Conservation (phyloP, 1,284 basidiomycete genomes). For the Ustilago loliicola region DNA sequence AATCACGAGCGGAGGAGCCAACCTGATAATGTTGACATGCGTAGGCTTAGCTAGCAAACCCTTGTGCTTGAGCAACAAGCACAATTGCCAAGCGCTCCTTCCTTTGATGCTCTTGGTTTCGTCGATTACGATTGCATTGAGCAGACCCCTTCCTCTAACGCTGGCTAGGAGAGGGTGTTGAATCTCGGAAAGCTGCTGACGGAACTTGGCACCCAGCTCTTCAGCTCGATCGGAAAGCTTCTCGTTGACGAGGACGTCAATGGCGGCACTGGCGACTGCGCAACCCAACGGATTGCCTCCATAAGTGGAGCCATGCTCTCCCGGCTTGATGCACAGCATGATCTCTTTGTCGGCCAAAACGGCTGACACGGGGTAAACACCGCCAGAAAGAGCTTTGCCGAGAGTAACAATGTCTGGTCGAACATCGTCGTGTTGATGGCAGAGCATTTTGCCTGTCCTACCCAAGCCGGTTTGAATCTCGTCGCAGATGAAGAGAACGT, state of each 20-base stretch:
- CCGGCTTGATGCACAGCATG: conserved; percentile 96
- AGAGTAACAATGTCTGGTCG: conserved; percentile 93
- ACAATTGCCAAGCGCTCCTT: conserved; percentile 94
- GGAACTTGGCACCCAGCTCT: conserved; percentile 83
- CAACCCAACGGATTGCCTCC: conserved; percentile 91
- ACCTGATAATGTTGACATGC: conserved; percentile 94
- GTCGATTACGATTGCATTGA: conserved; percentile 96
- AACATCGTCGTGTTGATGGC: conserved; percentile 83
- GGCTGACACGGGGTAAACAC: conserved; percentile 96
- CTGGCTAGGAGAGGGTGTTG: conserved; percentile 76
- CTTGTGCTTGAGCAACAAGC: conserved; percentile 88
- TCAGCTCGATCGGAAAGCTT: conserved; percentile 83
- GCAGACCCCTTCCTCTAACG: conserved; percentile 86
- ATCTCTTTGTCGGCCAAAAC: conserved; percentile 89
- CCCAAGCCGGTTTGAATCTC: conserved; percentile 86
- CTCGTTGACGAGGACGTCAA: conserved; percentile 89
- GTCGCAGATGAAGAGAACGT: conserved; percentile 94
- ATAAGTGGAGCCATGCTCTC: conserved; percentile 92
- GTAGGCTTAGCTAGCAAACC: conserved; percentile 96
- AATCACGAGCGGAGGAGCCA: conserved; percentile 95
- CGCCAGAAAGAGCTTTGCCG: conserved; percentile 95
- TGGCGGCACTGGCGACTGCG: conserved; percentile 90
- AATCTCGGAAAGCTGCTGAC: conserved; percentile 51
- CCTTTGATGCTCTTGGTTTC: conserved; percentile 81
- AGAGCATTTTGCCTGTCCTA: conserved; percentile 71